Base-by-base conservation (phyloP, 1,139 yeast species). In the Hyphopichia khmerensis region DNA sequence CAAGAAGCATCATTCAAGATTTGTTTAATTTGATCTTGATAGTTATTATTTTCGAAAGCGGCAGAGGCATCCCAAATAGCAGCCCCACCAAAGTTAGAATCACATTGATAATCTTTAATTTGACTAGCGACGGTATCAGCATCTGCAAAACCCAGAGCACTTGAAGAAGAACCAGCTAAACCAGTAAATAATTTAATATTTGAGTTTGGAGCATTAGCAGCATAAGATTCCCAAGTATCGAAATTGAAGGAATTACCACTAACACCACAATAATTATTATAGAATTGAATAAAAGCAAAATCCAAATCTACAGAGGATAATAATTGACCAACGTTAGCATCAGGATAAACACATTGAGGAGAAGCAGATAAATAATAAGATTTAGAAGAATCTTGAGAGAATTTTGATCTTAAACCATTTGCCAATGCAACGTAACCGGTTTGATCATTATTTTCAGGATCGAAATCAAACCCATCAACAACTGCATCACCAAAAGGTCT, bases 341-440 rank as follows among this genome's bases (percentile, higher is more conserved):
- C 96, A 24, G 96, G 96, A 60, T 81, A 85, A 14, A 83, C 85
- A 67, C 96, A 89, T 69, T 89, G 96, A 17, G 96, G 96, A 48
- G 96, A 93, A 47, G 96, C 96, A 39, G 95, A 81, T 39, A 88
- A 67, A 62, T 85, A 88, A 67, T 84, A 88, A 17, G 64, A 54
- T 63, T 79, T 82, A 29, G 84, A 68, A n/a, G 67, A 33, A 50
- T 79, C 80, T 15, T 65, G 55, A 23, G 65, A 62, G 53, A 77
- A 87, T 45, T 75, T 67, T 14, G 60, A 51, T 67, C 89, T 80
- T 53, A 89, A 68, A 47, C 74, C 69, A n/a, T 60, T 72, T 17
- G 79, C 86, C 44, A 83, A 64, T 18, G 85, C 80, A 40, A 75
- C 78, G 50, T 80, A 80, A 16, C 88, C 88, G 3, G 65, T 62